Conservation (phyloP, 345 rosid genomes). For the Anastatica hierochuntica region DNA sequence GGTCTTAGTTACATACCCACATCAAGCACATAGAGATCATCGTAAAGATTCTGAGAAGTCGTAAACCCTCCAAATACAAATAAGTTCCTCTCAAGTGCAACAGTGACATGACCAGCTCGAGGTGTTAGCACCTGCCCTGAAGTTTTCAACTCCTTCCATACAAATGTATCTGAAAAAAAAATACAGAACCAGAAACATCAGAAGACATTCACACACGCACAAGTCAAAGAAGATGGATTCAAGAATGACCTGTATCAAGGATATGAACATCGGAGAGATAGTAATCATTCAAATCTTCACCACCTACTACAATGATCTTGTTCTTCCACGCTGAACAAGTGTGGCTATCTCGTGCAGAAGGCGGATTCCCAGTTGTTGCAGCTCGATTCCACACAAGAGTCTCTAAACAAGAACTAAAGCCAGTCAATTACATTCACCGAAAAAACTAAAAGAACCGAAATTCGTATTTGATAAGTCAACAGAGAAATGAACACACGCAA, state of each 20-base stretch:
- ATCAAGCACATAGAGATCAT: constrained; percentile 81
- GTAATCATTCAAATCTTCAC: constrained; percentile 91
- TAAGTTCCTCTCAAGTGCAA: constrained; percentile 72
- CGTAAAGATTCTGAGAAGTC: constrained; percentile 81
- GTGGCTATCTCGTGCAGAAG: constrained; percentile 95
- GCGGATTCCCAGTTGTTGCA: constrained; percentile 64
- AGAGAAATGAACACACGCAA: too few relatives aligned
- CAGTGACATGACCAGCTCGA: constrained; percentile 92
- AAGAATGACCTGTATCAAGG: constrained; percentile 97
- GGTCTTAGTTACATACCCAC: constrained; percentile 77
- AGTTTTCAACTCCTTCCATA: constrained; percentile 77
- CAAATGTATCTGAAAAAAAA: constrained; percentile 53
- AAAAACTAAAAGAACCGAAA: neutral
- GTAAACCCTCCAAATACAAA: constrained; percentile 97
- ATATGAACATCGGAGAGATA: constrained; percentile 91
- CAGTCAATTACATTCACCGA: neutral
- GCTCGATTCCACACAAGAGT: constrained; percentile 86
- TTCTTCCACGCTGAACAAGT: constrained; percentile 93
- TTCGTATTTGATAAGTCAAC: too few relatives aligned
- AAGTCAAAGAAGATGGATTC: too few relatives aligned
- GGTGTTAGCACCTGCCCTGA: constrained; percentile 76
- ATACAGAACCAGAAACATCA: constrained; percentile 1
- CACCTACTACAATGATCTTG: constrained; percentile 79
- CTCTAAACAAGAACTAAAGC: constrained; percentile 40
- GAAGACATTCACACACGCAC: too few relatives aligned